Evolutionary conservation across 179 eudicot species (phyloP), one percentile per base, ranked within the genome.

Genomic region (Sideroxylon spinosum): DNA sequence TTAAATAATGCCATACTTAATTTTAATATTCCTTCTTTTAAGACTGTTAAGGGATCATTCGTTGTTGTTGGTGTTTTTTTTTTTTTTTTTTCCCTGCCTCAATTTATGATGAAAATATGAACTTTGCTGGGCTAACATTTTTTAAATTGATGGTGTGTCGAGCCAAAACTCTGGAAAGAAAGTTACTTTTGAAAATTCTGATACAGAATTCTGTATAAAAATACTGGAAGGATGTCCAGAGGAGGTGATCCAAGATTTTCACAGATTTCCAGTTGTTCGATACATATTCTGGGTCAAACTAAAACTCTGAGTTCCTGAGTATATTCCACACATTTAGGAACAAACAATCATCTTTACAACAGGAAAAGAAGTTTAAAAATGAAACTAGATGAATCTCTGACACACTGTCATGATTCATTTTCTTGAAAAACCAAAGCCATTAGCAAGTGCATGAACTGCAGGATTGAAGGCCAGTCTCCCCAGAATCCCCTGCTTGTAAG

Each of bases 401-500:
- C 25, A 29, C 19, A 32, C 26, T 53, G 9, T 0, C 11, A 9
- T 5, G 0, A 60, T 13, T 76, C n/a, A 28, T 56, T 44, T 64
- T 5, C 61, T 28, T 1, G 79, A 76, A 66, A 76, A 76, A 8
- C 79, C 79, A 66, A 78, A 78, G 2, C 80, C 80, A 56, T 78
- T 78, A 5, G 77, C 77, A 20, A 74, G 77, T 23, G 67, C 77
- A 60, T 74, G 67, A 23, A 74, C 67, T 2, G 77, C 68, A 9
- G 77, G 68, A 44, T 60, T 74, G 37, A 74, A 74, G 17, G 69
- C 87, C 29, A 91, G 76, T 17, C 89, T 50, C 60, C 97, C 97
- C 62, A 89, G 63, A 68, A 92, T 87, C 66, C 97, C 95, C 68
- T 88, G 95, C 82, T 90, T 92, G 80, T 91, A 92, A 9, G 97